Evolutionary conservation across 306 rosid genomes (phyloP).

Genomic region (Aeschynomene evenia): DNA sequence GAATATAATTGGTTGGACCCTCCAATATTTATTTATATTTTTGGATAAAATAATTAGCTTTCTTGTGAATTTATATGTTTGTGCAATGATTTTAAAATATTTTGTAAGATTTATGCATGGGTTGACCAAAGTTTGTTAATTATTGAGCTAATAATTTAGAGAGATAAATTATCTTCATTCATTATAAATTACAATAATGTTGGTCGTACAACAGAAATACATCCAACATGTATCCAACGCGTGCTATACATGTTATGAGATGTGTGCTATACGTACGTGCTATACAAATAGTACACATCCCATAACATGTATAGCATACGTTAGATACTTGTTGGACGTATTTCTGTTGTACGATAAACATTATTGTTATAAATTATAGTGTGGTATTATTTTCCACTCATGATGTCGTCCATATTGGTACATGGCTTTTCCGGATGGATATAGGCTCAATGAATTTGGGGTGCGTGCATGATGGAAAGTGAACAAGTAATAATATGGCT

Average conservation of each 20-base stretch:
- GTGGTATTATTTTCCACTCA: too few relatives aligned
- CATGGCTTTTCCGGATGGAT: background rate
- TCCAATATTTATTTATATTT: background rate
- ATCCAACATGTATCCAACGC: too few relatives aligned
- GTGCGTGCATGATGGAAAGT: slow-evolving; percentile 10
- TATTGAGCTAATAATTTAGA: background rate
- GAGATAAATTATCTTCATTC: background rate
- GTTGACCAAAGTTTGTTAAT: background rate
- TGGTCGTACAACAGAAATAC: too few relatives aligned
- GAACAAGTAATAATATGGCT: background rate
- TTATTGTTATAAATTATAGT: too few relatives aligned
- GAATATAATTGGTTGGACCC: background rate
- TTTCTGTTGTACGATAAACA: too few relatives aligned
- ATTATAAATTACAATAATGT: background rate
- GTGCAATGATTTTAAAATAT: background rate
- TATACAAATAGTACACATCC: too few relatives aligned
- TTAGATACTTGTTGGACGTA: too few relatives aligned
- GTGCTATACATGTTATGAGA: too few relatives aligned
- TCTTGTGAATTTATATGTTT: background rate
- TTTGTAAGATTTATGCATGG: background rate
- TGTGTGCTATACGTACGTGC: too few relatives aligned
- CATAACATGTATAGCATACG: too few relatives aligned
- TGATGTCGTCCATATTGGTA: background rate
- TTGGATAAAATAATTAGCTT: background rate
- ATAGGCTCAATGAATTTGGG: background rate